Base-by-base conservation (phyloP, 2,329 filamentous ascomycete species). In the Pseudofabraea citricarpa region DNA sequence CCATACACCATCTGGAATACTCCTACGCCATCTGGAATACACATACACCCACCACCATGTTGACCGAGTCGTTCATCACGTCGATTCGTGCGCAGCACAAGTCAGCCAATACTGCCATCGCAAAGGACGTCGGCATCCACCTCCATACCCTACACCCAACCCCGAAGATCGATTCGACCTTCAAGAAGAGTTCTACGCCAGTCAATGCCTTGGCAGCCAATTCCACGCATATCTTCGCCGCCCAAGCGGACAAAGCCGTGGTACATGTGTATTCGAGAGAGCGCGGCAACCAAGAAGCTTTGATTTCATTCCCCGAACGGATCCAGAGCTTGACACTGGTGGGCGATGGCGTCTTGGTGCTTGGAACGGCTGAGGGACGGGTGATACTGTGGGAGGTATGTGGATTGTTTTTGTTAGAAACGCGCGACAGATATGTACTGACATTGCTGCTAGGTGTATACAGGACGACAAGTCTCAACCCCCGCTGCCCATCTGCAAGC, bases 341-440 rank as follows among this genome's bases (percentile, higher is more conserved):
- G 19, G 83, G 78, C 37, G 77, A 87, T 51, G 72, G 67, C 44
- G 77, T 94, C 39, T 71, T 95, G 51, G 71, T 89, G 43, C 64
- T 95, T 43, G 93, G 93, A 9, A 95, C 90, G 1, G 81, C 83
- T 44, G 88, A 90, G 54, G 93, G 93, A 13, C 81, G 90, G 44
- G 66, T 97, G 52, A 85, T 95, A 56, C 66, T 95, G 3, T 98
- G 93, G 93, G 93, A 98, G 83, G 88, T 93, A 63, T 65, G 72
- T 66, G n/a, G n/a, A n/a, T n/a, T n/a, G n/a, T n/a, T n/a, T n/a
- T n/a, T n/a, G n/a, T n/a, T n/a, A n/a, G n/a, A n/a, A n/a, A n/a
- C n/a, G n/a, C n/a, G n/a, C n/a, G n/a, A n/a, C n/a, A n/a, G n/a
- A n/a, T n/a, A n/a, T n/a, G n/a, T n/a, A 27, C 21, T 37, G 9